These are phyloP conservation scores for Coix lacrymajobi DNA, from an alignment of 176 grass and related monocot genomes.

Conservation along the genomic window DNA sequence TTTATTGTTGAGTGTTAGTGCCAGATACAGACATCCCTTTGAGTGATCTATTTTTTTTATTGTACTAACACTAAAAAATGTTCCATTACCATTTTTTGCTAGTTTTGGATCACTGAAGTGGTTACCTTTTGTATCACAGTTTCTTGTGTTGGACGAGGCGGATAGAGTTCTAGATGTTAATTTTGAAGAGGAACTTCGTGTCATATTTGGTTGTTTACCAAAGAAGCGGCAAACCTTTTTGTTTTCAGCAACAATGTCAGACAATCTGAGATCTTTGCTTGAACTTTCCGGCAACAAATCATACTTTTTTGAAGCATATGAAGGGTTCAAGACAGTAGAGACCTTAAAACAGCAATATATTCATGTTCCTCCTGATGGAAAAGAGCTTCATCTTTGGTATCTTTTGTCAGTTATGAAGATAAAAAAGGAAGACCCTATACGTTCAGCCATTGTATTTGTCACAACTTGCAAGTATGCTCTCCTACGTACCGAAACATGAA, in stretches of 20 bases:
- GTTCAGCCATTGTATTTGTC: constrained; percentile 80
- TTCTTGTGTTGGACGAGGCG: constrained; percentile 94
- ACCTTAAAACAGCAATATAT: constrained; percentile 74
- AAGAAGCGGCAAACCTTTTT: constrained; percentile 82
- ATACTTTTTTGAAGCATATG: constrained; percentile 84
- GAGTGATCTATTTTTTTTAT: background rate
- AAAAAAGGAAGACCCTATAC: constrained; percentile 26
- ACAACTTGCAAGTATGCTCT: constrained; percentile 70
- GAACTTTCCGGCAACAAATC: constrained; percentile 77
- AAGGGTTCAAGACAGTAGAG: constrained; percentile 91
- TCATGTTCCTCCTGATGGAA: constrained; percentile 51
- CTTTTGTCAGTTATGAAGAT: constrained; percentile 69
- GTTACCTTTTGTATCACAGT: constrained; percentile 42
- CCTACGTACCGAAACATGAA: background rate
- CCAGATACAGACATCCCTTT: background rate
- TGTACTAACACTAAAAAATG: background rate
- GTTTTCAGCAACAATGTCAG: constrained; percentile 96
- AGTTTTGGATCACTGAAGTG: background rate
- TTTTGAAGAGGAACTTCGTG: constrained; percentile 85
- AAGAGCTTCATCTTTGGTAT: constrained; percentile 84
- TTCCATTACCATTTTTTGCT: background rate
- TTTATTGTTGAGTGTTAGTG: background rate
- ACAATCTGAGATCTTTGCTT: constrained; percentile 68
- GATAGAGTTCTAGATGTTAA: constrained; percentile 86
- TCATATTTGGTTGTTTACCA: constrained; percentile 77